phyloP scores from a whole-genome alignment of 2,329 filamentous ascomycete species.

The Fusarium ambrosium region DNA sequence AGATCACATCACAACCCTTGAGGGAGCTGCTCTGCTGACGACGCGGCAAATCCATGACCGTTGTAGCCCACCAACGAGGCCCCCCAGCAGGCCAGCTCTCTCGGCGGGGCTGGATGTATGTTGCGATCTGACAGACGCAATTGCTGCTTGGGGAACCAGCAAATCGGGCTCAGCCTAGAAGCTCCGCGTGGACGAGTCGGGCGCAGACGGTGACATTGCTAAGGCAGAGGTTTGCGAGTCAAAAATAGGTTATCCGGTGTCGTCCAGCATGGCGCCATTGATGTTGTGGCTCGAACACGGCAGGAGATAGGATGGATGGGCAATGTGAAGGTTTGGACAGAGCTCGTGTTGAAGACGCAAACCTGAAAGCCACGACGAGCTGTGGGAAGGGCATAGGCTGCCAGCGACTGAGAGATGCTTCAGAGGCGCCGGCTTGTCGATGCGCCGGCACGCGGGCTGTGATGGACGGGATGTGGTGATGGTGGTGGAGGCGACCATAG shows the following conservation, averaged over 20 bases:
- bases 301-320: slow-evolving; percentile 1
- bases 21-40: slow-evolving; percentile 26
- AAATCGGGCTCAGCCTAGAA: slow-evolving; percentile 28
- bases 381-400: slow-evolving; percentile 12
- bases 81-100: slow-evolving; percentile 5
- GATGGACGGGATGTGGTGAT: background rate
- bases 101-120: slow-evolving; percentile 26
- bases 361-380: slow-evolving; percentile 17
- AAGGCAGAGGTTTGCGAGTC: slow-evolving; percentile 3
- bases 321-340: slow-evolving; percentile 15
- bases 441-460: slow-evolving; percentile 1
- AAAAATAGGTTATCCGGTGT: slow-evolving; percentile 24
- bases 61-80: slow-evolving; percentile 19
- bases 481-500: slow-evolving; percentile 1
- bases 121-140: slow-evolving; percentile 30
- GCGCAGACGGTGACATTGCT: slow-evolving; percentile 28
- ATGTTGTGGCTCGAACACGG: slow-evolving; percentile 35
- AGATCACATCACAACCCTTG: slow-evolving; percentile 29
- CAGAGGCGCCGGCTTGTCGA: slow-evolving; percentile 3
- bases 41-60: slow-evolving; percentile 8
- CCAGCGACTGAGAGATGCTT: background rate
- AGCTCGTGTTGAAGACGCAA: slow-evolving; percentile 18
- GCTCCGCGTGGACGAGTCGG: slow-evolving; percentile 28
- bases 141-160: slow-evolving; percentile 22
- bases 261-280: slow-evolving; percentile 25